Conservation (phyloP, 2,329 filamentous ascomycete species). For the Malbranchea zuffiana region DNA sequence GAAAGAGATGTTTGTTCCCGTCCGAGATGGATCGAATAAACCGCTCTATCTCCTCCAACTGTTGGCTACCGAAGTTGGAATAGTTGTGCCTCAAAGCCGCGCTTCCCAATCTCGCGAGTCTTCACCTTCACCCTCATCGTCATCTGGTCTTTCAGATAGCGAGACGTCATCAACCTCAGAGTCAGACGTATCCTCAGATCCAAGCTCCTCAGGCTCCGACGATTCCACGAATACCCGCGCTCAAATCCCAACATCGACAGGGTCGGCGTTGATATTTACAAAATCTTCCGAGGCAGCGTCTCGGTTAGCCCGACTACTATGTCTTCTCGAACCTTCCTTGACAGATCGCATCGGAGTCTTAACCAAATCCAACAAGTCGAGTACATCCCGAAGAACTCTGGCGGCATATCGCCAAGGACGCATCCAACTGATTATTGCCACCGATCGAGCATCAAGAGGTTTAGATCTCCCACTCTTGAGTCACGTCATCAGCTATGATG, state of each 20-base stretch:
- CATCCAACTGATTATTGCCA: conserved; percentile 69
- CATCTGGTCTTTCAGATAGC: conserved; percentile 25
- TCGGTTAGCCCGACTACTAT: conserved; percentile 72
- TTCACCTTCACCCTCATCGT: conserved; percentile 14
- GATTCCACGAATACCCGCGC: conserved; percentile 13
- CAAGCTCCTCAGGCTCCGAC: conserved; percentile 23
- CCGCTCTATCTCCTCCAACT: conserved; percentile 77
- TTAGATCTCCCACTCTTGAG: conserved; percentile 69
- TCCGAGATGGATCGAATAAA: conserved; percentile 60
- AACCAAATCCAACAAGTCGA: conserved; percentile 66
- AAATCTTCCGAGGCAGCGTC: conserved; percentile 79
- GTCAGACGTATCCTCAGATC: conserved; percentile 15
- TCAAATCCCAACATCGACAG: conserved; percentile 28
- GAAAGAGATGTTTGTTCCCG: conserved; percentile 55
- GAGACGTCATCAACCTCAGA: conserved; percentile 23
- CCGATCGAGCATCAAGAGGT: conserved; percentile 85
- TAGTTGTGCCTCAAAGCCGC: conserved; percentile 8
- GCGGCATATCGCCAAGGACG: conserved; percentile 53
- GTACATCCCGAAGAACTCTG: conserved; percentile 56
- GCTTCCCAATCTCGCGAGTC: conserved; percentile 22
- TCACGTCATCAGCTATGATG: conserved; percentile 88
- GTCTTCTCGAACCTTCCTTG: conserved; percentile 52
- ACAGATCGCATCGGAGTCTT: conserved; percentile 54
- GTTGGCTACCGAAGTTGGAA: conserved; percentile 41
- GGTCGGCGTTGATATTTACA: conserved; percentile 65